phyloP scores from a whole-genome alignment of 2,329 filamentous ascomycete species.

The Pyrenophora tritici-repentis region DNA sequence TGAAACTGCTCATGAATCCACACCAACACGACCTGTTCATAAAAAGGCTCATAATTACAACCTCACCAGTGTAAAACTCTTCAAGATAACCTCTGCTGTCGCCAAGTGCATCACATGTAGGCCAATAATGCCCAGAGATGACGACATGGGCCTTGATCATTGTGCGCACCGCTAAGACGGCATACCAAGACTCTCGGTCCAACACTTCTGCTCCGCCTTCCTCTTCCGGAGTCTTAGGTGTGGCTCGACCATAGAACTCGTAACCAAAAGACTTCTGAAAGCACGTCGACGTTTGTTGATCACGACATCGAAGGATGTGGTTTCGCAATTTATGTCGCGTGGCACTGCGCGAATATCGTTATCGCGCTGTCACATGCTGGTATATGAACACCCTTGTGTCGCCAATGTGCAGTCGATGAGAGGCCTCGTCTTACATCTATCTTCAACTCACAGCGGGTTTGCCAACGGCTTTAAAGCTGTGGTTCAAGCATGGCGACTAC shows the following conservation, averaged over 20 bases:
- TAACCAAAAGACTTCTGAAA: slow-evolving; percentile 34
- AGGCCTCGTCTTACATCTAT: not conserved
- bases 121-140: slow-evolving; percentile 31
- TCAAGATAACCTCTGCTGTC: not conserved
- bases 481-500: slow-evolving; percentile 27
- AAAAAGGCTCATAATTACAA: too few relatives aligned
- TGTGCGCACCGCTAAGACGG: slow-evolving; percentile 19
- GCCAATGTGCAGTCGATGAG: not conserved
- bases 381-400: slow-evolving; percentile 1
- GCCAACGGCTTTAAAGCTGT: not conserved
- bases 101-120: slow-evolving; percentile 17
- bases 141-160: slow-evolving; percentile 29
- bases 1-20: too few relatives aligned
- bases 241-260: slow-evolving; percentile 19
- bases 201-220: slow-evolving; percentile 33
- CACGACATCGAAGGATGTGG: slow-evolving; percentile 26
- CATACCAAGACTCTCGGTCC: slow-evolving; percentile 29
- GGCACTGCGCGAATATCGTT: slow-evolving; percentile 4
- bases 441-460: not conserved
- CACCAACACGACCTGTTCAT: too few relatives aligned
- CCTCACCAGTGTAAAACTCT: too few relatives aligned
- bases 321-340: slow-evolving; percentile 11
- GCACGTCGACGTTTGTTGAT: slow-evolving; percentile 33
- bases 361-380: slow-evolving; percentile 23
- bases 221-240: slow-evolving; percentile 21